phyloP scores from a whole-genome alignment of 257 asterid genomes.

The Plantago ovata region DNA sequence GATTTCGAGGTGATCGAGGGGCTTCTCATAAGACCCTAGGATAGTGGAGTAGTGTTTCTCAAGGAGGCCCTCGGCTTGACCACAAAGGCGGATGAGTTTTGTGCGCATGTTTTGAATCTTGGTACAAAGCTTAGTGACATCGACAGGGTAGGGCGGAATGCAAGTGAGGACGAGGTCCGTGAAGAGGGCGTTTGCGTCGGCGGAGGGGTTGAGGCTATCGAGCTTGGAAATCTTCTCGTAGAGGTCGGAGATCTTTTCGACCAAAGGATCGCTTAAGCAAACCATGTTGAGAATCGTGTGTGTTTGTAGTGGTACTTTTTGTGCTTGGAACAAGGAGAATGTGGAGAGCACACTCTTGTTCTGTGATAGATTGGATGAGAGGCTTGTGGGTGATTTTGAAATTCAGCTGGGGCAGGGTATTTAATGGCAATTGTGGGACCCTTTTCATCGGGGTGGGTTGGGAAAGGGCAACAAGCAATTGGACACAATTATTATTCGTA shows the following conservation, averaged over 20 bases:
- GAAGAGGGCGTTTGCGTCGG: slow-evolving; percentile 62
- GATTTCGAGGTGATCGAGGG: slow-evolving; percentile 55
- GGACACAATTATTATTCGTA: no score
- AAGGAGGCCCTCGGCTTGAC: slow-evolving; percentile 68
- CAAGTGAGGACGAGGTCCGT: slow-evolving; percentile 67
- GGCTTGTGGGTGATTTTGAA: slow-evolving; percentile 5
- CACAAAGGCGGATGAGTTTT: slow-evolving; percentile 62
- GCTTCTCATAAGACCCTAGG: slow-evolving; percentile 40
- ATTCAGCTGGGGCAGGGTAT: slow-evolving; percentile 24
- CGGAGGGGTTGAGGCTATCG: slow-evolving; percentile 59
- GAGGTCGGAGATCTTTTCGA: slow-evolving; percentile 46
- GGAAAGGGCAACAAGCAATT: neutral
- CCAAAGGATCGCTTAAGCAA: slow-evolving; percentile 71
- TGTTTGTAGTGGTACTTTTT: neutral
- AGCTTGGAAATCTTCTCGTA: slow-evolving; percentile 56
- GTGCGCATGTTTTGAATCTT: slow-evolving; percentile 52
- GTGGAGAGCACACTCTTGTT: neutral
- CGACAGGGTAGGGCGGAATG: slow-evolving; percentile 77
- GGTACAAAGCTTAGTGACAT: slow-evolving; percentile 60
- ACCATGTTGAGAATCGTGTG: slow-evolving; percentile 58
- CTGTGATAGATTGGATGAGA: slow-evolving; percentile 17
- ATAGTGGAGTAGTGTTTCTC: slow-evolving; percentile 60
- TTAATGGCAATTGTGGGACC: slow-evolving; percentile 7
- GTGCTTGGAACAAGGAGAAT: neutral
- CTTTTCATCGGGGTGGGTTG: neutral